Conservation (phyloP, 805 yeast species). For the Spathaspora sp. region DNA sequence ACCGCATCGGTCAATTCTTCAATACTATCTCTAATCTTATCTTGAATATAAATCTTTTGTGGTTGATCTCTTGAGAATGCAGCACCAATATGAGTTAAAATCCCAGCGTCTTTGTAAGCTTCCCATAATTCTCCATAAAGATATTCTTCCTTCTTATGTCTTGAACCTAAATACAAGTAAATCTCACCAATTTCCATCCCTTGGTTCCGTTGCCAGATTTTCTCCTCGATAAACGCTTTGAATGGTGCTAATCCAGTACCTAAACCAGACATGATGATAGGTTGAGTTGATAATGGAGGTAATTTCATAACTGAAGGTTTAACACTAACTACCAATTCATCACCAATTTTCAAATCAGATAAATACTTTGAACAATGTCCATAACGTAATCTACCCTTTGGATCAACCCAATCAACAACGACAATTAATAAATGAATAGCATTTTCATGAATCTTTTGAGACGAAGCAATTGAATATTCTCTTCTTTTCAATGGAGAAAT, state of each 20-base stretch:
- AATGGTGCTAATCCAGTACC: slow-evolving; percentile 98
- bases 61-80: slow-evolving; percentile 98
- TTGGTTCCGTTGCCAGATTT: slow-evolving; percentile 86
- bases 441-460: slow-evolving; percentile 87
- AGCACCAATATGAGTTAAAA: slow-evolving; percentile 92
- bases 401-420: slow-evolving; percentile 93
- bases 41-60: slow-evolving; percentile 91
- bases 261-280: slow-evolving; percentile 93
- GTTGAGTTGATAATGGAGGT: slow-evolving; percentile 82
- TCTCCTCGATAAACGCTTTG: slow-evolving; percentile 95
- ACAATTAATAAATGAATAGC: slow-evolving; percentile 89
- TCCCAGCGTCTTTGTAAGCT: slow-evolving; percentile 88
- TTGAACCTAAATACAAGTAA: slow-evolving; percentile 84
- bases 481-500: slow-evolving; percentile 91
- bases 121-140: slow-evolving; percentile 97
- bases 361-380: slow-evolving; percentile 94
- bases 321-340: slow-evolving; percentile 87
- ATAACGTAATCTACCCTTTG: slow-evolving; percentile 76
- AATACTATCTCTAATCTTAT: slow-evolving; percentile 77
- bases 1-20: slow-evolving; percentile 75
- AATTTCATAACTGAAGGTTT: slow-evolving; percentile 97
- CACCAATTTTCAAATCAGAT: slow-evolving; percentile 73
- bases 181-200: slow-evolving; percentile 88
- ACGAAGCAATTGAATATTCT: slow-evolving; percentile 96
- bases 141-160: slow-evolving; percentile 94